These are phyloP conservation scores for Xylariaceae sp. DNA, from an alignment of 2,329 filamentous ascomycete species.

Conservation along the genomic window DNA sequence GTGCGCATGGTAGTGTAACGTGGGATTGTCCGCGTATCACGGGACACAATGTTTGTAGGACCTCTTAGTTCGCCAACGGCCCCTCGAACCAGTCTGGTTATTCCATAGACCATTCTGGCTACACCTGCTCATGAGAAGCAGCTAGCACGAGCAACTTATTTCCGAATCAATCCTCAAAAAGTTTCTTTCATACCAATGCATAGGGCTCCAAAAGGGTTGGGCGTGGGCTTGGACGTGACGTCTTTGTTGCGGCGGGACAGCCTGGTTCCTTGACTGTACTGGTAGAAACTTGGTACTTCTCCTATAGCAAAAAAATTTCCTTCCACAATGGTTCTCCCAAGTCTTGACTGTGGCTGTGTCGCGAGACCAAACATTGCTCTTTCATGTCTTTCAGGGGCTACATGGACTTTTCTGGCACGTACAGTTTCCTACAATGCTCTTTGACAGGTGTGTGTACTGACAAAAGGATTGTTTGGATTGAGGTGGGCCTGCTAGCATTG, in stretches of 20 bases:
- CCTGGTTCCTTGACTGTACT: conserved; percentile 27
- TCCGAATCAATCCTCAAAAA: conserved; percentile 25
- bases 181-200: conserved; percentile 27
- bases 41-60: conserved; percentile 3
- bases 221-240: conserved; percentile 19
- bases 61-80: conserved; percentile 15
- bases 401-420: too few species aligned
- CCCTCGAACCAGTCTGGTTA: conserved; percentile 11
- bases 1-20: conserved; percentile 10
- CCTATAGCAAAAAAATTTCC: too few species aligned
- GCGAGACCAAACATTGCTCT: too few species aligned
- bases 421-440: too few species aligned
- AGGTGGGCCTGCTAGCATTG: too few species aligned
- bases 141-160: conserved; percentile 17
- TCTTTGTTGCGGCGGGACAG: conserved; percentile 13
- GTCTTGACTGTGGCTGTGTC: too few species aligned
- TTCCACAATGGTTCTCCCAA: too few species aligned
- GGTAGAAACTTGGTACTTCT: conserved; percentile 22
- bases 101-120: conserved; percentile 20
- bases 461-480: too few species aligned
- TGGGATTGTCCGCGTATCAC: conserved; percentile 14
- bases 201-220: conserved; percentile 22
- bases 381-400: too few species aligned
- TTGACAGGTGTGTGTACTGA: too few species aligned
- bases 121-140: conserved; percentile 17